A percentile compares a stretch with the other conserved stretches of the same genome.
phyloP scores from a whole-genome alignment of 1,284 basidiomycete species.

The Peniophora sp. region DNA sequence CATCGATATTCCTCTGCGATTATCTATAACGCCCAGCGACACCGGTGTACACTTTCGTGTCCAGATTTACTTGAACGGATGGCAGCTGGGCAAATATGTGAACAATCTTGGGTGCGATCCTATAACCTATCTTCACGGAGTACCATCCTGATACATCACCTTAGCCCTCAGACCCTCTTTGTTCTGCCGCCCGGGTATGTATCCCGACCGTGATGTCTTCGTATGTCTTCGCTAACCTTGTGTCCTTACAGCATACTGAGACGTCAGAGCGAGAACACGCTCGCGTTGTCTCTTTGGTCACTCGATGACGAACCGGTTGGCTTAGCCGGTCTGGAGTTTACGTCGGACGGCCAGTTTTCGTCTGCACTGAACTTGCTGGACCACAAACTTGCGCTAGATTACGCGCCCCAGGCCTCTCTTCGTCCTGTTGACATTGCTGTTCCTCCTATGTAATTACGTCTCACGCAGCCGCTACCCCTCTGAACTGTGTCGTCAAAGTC shows the following conservation, averaged over 20 bases:
- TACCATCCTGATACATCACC: constrained; percentile 1
- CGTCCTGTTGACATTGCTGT: no score
- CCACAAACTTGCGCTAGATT: neutral
- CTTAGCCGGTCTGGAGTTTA: constrained; percentile 29
- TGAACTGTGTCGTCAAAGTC: no score
- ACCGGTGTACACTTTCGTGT: constrained; percentile 38
- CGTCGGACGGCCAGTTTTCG: constrained; percentile 26
- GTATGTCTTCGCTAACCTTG: neutral
- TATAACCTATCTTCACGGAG: neutral
- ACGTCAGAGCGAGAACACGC: constrained; percentile 31
- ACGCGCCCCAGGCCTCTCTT: neutral
- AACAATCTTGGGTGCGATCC: constrained; percentile 37
- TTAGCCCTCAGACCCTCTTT: constrained; percentile 37
- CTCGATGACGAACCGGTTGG: constrained; percentile 32
- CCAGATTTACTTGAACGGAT: constrained; percentile 46
- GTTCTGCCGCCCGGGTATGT: constrained; percentile 39
- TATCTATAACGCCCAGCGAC: constrained; percentile 33
- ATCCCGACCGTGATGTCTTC: neutral
- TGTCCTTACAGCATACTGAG: constrained; percentile 27
- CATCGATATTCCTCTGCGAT: constrained; percentile 35
- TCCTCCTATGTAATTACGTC: no score
- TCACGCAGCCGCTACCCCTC: no score
- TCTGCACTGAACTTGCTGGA: constrained; percentile 5
- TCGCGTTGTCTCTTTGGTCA: constrained; percentile 40
- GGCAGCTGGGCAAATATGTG: constrained; percentile 44